phyloP scores from a whole-genome alignment of 2,329 filamentous ascomycete genomes.

The Tolypocladium cylindrosporum region DNA sequence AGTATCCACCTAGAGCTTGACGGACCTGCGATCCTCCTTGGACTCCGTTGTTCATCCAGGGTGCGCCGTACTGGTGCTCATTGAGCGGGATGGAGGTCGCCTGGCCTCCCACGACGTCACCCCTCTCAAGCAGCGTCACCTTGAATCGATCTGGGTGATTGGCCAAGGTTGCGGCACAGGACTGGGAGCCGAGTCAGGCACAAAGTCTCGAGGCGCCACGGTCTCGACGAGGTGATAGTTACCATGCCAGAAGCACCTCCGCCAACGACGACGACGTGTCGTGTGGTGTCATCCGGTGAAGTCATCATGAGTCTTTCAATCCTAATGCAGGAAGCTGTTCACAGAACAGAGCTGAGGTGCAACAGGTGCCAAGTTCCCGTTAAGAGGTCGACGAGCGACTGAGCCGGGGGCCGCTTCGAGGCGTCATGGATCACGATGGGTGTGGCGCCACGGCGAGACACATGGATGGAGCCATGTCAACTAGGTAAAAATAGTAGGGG shows the following conservation, averaged over 20 bases:
- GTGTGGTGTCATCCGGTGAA: slow-evolving; percentile 13
- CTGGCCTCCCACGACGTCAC: slow-evolving; percentile 49
- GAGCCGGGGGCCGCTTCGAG: not conserved
- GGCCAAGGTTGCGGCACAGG: slow-evolving; percentile 56
- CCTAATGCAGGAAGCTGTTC: not conserved
- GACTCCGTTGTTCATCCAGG: slow-evolving; percentile 54
- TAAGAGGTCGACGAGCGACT: not conserved
- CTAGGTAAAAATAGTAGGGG: not conserved
- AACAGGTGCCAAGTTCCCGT: not conserved
- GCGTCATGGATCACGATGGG: slow-evolving; percentile 9
- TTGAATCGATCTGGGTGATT: slow-evolving; percentile 56
- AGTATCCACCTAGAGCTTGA: not conserved
- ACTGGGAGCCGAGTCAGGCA: slow-evolving; percentile 23
- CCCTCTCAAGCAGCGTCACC: slow-evolving; percentile 51
- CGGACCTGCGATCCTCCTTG: slow-evolving; percentile 42
- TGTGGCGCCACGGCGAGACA: not conserved
- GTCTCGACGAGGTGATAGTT: slow-evolving; percentile 2
- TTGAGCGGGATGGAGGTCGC: slow-evolving; percentile 50
- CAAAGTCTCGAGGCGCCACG: not conserved
- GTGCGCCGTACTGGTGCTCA: slow-evolving; percentile 43
- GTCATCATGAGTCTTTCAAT: not conserved
- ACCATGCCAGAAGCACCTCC: slow-evolving; percentile 55
- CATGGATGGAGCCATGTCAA: not conserved
- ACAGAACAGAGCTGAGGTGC: not conserved
- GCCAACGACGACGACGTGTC: slow-evolving; percentile 49